Evolutionary conservation across 192 early-diverging fungal genomes (phyloP).

Genomic region (Dissophora globulifera): DNA sequence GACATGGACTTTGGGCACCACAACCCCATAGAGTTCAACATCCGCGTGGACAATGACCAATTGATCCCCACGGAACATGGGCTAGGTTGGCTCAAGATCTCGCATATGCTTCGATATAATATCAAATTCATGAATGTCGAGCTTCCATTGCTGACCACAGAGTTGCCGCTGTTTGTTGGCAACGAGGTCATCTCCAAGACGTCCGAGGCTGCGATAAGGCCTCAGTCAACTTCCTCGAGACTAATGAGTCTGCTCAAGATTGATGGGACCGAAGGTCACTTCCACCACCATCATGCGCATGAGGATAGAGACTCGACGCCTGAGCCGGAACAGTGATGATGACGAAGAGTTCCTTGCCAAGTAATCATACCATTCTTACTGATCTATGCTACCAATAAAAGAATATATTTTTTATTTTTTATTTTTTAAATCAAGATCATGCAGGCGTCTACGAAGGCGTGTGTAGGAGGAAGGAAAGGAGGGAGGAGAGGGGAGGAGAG

Average conservation of each 20-base stretch:
- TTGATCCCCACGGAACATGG: constrained; percentile 47
- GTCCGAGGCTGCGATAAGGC: neutral
- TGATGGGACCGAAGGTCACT: constrained; percentile 18
- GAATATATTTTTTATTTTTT: neutral
- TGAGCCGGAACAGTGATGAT: constrained; percentile 20
- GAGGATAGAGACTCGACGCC: constrained; percentile 31
- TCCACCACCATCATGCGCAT: constrained; percentile 26
- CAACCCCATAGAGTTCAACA: constrained; percentile 36
- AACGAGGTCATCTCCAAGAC: constrained; percentile 30
- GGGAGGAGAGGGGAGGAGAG: too few species aligned
- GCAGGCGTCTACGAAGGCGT: neutral
- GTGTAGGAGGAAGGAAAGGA: too few species aligned
- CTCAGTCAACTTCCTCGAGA: constrained; percentile 4
- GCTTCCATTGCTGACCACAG: constrained; percentile 18
- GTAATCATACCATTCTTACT: too few species aligned
- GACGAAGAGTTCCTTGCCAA: too few species aligned
- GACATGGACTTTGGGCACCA: constrained; percentile 43
- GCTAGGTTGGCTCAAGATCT: constrained; percentile 39
- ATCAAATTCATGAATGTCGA: constrained; percentile 38
- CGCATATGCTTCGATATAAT: constrained; percentile 40
- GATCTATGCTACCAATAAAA: too few species aligned
- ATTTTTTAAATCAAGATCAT: neutral
- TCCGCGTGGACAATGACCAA: constrained; percentile 47
- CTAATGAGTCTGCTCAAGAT: constrained; percentile 19
- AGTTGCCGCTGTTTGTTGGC: constrained; percentile 39